Base-by-base conservation (phyloP, 495 filamentous ascomycete genomes). In the Podospora australis region DNA sequence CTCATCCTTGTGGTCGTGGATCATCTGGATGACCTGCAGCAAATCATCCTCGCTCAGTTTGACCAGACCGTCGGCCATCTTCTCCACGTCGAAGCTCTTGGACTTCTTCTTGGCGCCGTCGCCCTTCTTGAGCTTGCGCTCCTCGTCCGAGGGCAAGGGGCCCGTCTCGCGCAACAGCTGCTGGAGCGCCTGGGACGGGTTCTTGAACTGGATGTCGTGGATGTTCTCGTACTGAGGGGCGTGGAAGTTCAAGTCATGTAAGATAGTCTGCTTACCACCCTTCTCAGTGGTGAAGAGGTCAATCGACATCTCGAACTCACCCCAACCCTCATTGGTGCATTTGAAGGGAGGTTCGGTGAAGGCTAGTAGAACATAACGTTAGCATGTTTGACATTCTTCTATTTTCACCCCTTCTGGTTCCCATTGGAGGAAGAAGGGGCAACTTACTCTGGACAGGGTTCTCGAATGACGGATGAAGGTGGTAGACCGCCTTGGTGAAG, bases 261-360 rank as follows among this genome's bases (percentile, higher is more conserved):
- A 64, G 48, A 99, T 70, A 17, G 76, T 72, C 57, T 86, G 82
- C 41, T 96, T 89, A 50, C 90, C 90, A 16, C 81, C 81, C 68
- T 89, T 89, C 68, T 95, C 88, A 20, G 84, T 80, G n/a, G 80
- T 81, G 55, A 78, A 82, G 23, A 95, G 73, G 43, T 84, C 76
- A 52, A 97, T 91, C 21, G 76, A 72, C 87, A 97, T 91, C 60
- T 97, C 94, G 61, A 99, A 99, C 69, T 99, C 94, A 59, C 94
- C 94, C 94, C 94, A 99, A 57, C 94, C 94, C 66, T 94, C 84
- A 67, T 99, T 94, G 44, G 79, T 70, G 63, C 95, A 92, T 20
- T 79, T 78, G 73, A 97, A 99, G 0, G 92, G 92, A 0, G 88
- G 83, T 29, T 82, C 82, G 58, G 81, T 83, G 73, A 91, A 78